phyloP scores from a whole-genome alignment of 345 rosid genomes.

The Excoecaria cochinchinensis region DNA sequence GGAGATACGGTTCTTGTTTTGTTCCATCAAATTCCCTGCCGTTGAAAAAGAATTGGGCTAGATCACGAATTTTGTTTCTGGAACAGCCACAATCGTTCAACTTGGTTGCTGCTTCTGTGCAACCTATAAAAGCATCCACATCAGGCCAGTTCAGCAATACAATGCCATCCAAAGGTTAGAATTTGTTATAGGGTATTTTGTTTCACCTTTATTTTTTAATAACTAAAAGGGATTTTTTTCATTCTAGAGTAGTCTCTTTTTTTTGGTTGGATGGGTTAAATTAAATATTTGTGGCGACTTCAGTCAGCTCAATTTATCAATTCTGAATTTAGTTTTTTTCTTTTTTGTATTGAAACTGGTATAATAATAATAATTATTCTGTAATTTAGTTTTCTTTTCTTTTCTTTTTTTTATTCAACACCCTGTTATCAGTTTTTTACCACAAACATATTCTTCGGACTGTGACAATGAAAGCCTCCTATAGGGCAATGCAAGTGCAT shows the following conservation, averaged over 20 bases:
- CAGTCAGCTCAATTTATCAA: background rate
- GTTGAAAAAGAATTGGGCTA: slow-evolving; percentile 24
- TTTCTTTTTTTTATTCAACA: background rate
- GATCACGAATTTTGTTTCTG: slow-evolving; percentile 31
- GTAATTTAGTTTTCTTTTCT: background rate
- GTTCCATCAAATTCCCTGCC: slow-evolving; percentile 30
- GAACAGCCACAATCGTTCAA: slow-evolving; percentile 39
- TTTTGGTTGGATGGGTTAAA: background rate
- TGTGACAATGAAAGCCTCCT: background rate
- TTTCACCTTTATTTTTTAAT: background rate
- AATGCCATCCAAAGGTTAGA: slow-evolving; percentile 57
- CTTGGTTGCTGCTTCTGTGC: slow-evolving; percentile 51
- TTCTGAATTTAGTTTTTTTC: background rate
- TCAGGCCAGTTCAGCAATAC: slow-evolving; percentile 39
- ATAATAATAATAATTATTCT: background rate
- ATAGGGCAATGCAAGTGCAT: background rate
- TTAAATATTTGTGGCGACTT: background rate
- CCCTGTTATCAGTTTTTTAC: background rate
- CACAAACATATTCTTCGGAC: background rate
- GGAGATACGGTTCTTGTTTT: slow-evolving; percentile 27
- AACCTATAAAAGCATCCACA: slow-evolving; percentile 45
- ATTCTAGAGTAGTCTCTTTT: background rate
- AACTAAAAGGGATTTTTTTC: background rate
- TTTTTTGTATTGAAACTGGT: background rate
- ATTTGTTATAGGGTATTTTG: background rate